Conservation (phyloP, 768 basidiomycete genomes). For the Inosperma sp. region DNA sequence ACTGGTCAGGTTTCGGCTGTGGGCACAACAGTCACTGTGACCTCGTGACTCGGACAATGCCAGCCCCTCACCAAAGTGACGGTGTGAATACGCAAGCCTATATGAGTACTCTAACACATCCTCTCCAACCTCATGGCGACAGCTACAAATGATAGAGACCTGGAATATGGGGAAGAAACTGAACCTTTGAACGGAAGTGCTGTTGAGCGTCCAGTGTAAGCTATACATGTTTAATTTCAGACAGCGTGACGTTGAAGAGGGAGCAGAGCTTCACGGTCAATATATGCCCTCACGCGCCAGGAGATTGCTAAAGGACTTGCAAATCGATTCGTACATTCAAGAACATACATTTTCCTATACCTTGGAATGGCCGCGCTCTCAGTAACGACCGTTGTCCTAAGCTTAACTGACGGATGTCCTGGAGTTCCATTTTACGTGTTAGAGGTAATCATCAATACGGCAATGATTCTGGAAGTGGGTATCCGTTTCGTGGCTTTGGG, state of each 20-base stretch:
- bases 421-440: constrained; percentile 84
- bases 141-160: constrained; percentile 32
- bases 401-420: constrained; percentile 80
- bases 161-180: constrained; percentile 30
- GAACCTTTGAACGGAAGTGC: constrained; percentile 33
- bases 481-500: constrained; percentile 93
- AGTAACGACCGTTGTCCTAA: constrained; percentile 79
- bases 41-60: not conserved
- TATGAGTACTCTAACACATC: constrained; percentile 2
- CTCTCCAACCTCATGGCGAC: constrained; percentile 35
- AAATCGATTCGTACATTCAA: constrained; percentile 85
- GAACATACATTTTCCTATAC: constrained; percentile 84
- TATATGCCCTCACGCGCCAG: constrained; percentile 76
- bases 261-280: constrained; percentile 68
- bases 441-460: constrained; percentile 81
- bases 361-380: constrained; percentile 85
- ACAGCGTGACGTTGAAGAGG: constrained; percentile 14
- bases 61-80: not conserved
- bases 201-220: constrained; percentile 25
- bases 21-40: constrained; percentile 9
- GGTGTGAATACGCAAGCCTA: not conserved
- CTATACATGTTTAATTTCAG: constrained; percentile 14
- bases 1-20: not conserved
- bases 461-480: constrained; percentile 92
- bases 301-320: constrained; percentile 85